Percentiles rank a stretch among this genome's conserved stretches.
Evolutionary conservation across 495 filamentous ascomycete genomes (phyloP).

Genomic region (Penicillium cosmopolitanum): DNA sequence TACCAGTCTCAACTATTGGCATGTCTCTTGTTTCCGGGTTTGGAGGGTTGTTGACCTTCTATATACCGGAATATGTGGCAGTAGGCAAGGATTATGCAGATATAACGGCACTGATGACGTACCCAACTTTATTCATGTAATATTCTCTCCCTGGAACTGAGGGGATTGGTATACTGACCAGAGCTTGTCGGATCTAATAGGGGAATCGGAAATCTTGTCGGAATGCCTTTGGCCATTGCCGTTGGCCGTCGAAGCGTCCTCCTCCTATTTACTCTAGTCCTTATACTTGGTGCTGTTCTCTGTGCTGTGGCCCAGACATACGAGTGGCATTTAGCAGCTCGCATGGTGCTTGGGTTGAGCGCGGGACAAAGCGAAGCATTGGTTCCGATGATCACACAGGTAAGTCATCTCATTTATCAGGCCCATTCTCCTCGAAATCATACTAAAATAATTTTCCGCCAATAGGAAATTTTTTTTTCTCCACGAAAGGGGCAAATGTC

Average conservation of each 20-base stretch:
- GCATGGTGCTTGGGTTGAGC: conserved; percentile 36
- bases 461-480: conserved; percentile 42
- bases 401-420: not conserved
- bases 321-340: conserved; percentile 32
- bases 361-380: conserved; percentile 40
- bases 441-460: not conserved
- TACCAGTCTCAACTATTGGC: conserved; percentile 31
- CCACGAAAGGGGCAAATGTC: conserved; percentile 37
- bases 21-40: conserved; percentile 34
- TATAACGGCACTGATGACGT: conserved; percentile 34
- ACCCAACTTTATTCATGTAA: conserved; percentile 26
- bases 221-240: conserved; percentile 45
- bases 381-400: conserved; percentile 45
- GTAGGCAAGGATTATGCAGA: conserved; percentile 29
- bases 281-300: conserved; percentile 28
- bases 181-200: not conserved
- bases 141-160: not conserved
- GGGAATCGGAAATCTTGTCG: conserved; percentile 46
- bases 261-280: conserved; percentile 31
- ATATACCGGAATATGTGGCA: conserved; percentile 19
- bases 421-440: not conserved
- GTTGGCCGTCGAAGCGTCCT: conserved; percentile 44
- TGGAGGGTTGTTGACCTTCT: conserved; percentile 33
- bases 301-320: conserved; percentile 25
- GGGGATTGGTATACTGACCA: not conserved